Conservation (phyloP, 2,329 filamentous ascomycete genomes). For the Chrysoporthe cubensis region DNA sequence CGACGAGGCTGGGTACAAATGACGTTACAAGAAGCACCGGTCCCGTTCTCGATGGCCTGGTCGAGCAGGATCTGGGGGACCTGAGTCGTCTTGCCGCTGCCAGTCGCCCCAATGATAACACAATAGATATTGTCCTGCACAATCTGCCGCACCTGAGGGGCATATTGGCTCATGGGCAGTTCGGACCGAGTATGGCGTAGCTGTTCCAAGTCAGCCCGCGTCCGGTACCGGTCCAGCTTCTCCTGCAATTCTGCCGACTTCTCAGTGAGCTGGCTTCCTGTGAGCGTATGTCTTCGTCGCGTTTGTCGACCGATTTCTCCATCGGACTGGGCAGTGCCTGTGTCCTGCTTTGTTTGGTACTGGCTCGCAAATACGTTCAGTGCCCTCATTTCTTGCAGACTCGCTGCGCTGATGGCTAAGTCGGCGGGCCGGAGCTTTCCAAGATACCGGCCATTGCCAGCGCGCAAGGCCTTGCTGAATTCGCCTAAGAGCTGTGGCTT, state of each 20-base stretch:
- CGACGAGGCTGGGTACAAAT: slow-evolving; percentile 54
- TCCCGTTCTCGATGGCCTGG: slow-evolving; percentile 44
- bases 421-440: background rate
- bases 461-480: slow-evolving; percentile 5
- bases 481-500: slow-evolving; percentile 1
- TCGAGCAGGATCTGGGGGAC: slow-evolving; percentile 58
- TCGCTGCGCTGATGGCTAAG: background rate
- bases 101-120: slow-evolving; percentile 26
- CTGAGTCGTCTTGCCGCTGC: slow-evolving; percentile 38
- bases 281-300: background rate
- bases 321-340: background rate
- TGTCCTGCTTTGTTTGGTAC: background rate
- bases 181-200: slow-evolving; percentile 19
- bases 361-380: background rate
- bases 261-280: background rate
- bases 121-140: slow-evolving; percentile 23
- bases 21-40: slow-evolving; percentile 50
- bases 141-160: slow-evolving; percentile 14
- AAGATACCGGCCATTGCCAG: slow-evolving; percentile 13
- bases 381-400: background rate
- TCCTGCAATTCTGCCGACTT: slow-evolving; percentile 1
- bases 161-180: slow-evolving; percentile 21
- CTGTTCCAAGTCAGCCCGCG: slow-evolving; percentile 3
- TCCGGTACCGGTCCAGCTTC: slow-evolving; percentile 3
- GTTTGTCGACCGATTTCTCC: background rate